A percentile compares a stretch with the other conserved stretches of the same genome.
Conservation (phyloP, 169 alveolate species). For the Babesia ovata region DNA sequence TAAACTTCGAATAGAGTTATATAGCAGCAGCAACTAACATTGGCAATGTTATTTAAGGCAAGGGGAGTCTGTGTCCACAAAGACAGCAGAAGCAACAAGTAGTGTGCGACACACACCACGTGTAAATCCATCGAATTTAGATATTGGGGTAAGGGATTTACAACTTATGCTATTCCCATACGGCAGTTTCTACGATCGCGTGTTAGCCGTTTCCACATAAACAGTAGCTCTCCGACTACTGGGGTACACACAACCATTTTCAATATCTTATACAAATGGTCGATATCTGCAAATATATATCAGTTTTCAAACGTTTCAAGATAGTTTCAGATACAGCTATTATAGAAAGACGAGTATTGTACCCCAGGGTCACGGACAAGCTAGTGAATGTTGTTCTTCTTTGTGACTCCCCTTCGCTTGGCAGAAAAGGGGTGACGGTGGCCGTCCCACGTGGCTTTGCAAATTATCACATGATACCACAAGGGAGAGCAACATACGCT, state of each 20-base stretch:
- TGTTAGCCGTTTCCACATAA: no score
- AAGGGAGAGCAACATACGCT: slow-evolving; percentile 48
- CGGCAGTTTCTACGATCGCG: no score
- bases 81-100: neutral
- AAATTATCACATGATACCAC: slow-evolving; percentile 50
- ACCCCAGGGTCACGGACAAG: slow-evolving; percentile 48
- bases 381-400: slow-evolving; percentile 49
- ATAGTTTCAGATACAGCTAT: slow-evolving; percentile 30
- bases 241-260: neutral
- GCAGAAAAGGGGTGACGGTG: slow-evolving; percentile 44
- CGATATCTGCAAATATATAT: neutral
- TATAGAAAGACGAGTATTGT: slow-evolving; percentile 26
- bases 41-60: slow-evolving; percentile 1
- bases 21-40: neutral
- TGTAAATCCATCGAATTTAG: slow-evolving; percentile 2
- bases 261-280: neutral
- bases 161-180: neutral
- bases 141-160: neutral
- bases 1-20: neutral
- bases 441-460: slow-evolving; percentile 52
- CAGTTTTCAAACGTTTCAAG: slow-evolving; percentile 40
- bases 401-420: slow-evolving; percentile 29
- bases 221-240: no score
- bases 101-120: slow-evolving; percentile 14
- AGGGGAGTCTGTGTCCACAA: neutral